Evolutionary conservation across 352 stramenopile species (phyloP).

Genomic region (Phytophthora pseudosyringae): DNA sequence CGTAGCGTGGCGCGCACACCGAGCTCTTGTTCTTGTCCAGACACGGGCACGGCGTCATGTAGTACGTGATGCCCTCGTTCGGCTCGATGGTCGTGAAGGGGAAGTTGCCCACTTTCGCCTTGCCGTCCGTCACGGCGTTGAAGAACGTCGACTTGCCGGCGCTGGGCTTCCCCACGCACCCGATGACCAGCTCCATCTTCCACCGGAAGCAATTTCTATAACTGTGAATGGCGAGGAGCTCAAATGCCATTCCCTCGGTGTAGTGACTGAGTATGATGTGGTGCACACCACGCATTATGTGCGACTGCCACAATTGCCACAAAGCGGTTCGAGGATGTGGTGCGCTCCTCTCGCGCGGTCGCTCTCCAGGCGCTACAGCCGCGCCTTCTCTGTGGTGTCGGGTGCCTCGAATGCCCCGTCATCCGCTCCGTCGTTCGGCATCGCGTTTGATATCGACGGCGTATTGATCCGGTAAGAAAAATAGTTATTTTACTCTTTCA

Average conservation of each 20-base stretch:
- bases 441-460: conserved; percentile 93
- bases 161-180: conserved; percentile 90
- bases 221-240: conserved; percentile 8
- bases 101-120: conserved; percentile 89
- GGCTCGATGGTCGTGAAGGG: conserved; percentile 92
- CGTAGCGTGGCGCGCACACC: conserved; percentile 78
- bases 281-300: conserved; percentile 4
- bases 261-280: conserved; percentile 21
- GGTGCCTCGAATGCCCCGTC: not conserved
- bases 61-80: conserved; percentile 91
- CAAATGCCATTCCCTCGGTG: not conserved
- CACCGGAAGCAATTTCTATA: not conserved
- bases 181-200: conserved; percentile 86
- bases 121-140: conserved; percentile 90
- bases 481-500: not conserved
- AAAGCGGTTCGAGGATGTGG: conserved; percentile 19
- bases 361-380: conserved; percentile 8
- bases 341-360: conserved; percentile 15
- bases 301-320: conserved; percentile 9
- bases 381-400: conserved; percentile 18
- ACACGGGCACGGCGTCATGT: conserved; percentile 87
- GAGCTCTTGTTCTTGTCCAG: conserved; percentile 58
- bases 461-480: conserved; percentile 82
- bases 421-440: conserved; percentile 58
- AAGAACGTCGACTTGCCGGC: conserved; percentile 92